A percentile compares a stretch with the other conserved stretches of the same genome.
Conservation (phyloP, 371 early-diverging fungal genomes). For the Mucor plumbeus region DNA sequence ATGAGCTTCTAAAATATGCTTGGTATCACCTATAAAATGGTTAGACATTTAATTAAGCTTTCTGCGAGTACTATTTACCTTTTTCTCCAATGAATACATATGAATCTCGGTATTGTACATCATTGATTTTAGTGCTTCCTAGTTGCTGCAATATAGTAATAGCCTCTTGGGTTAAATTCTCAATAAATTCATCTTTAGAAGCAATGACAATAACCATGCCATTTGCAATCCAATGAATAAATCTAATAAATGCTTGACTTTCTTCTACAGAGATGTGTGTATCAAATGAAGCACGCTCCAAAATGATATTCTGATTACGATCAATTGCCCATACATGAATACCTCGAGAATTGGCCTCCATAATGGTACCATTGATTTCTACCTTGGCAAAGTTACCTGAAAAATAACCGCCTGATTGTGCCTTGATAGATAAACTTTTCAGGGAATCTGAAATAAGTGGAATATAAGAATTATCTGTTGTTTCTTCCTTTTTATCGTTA, state of each 20-base stretch:
- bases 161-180: conserved; percentile 66
- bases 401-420: conserved; percentile 75
- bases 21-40: conserved; percentile 9
- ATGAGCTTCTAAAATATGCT: conserved; percentile 19
- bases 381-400: conserved; percentile 77
- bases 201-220: conserved; percentile 71
- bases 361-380: conserved; percentile 64
- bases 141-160: conserved; percentile 59
- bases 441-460: conserved; percentile 10
- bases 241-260: conserved; percentile 65
- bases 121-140: conserved; percentile 61
- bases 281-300: conserved; percentile 76
- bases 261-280: conserved; percentile 74
- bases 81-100: conserved; percentile 82
- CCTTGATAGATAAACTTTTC: conserved; percentile 41
- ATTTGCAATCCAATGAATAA: conserved; percentile 65
- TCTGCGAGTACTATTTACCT: conserved; percentile 23
- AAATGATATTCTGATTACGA: conserved; percentile 62
- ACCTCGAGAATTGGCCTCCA: conserved; percentile 71
- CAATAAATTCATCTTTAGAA: conserved; percentile 78
- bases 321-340: conserved; percentile 76
- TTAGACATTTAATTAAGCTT: conserved; percentile 1
- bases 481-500: not conserved
- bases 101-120: conserved; percentile 74
- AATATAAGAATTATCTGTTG: conserved; percentile 18